phyloP scores from a whole-genome alignment of 2,329 filamentous ascomycete species.

The Claviceps fusiformis region DNA sequence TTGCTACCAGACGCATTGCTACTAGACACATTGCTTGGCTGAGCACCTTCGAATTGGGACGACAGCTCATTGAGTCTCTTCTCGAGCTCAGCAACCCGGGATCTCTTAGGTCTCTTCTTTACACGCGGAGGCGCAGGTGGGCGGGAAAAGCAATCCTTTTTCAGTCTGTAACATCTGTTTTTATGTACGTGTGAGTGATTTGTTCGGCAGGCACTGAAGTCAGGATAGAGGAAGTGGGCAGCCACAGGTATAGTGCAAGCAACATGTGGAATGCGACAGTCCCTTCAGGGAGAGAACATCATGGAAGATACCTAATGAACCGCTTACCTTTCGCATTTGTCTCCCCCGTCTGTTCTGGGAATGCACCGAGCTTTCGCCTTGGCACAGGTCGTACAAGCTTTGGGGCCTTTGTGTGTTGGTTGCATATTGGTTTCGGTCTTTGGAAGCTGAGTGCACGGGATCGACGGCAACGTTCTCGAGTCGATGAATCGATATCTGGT shows the following conservation, averaged over 20 bases:
- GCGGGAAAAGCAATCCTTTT: constrained; percentile 33
- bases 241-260: not conserved
- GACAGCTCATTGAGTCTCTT: constrained; percentile 35
- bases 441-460: not conserved
- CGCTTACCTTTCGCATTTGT: constrained; percentile 33
- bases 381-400: constrained; percentile 36
- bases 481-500: not conserved
- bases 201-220: not conserved
- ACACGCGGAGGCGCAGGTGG: constrained; percentile 33
- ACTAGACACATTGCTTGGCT: constrained; percentile 4
- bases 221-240: not conserved
- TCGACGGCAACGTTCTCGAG: not conserved
- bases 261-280: not conserved
- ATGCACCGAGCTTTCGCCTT: constrained; percentile 39
- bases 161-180: constrained; percentile 32
- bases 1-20: constrained; percentile 4
- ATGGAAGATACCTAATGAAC: not conserved
- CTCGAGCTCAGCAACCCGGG: constrained; percentile 36
- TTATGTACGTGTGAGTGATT: not conserved
- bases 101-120: constrained; percentile 33
- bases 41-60: constrained; percentile 25
- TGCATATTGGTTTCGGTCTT: constrained; percentile 10
- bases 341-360: constrained; percentile 23
- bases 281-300: not conserved
- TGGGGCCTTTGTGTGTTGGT: constrained; percentile 27